phyloP scores from a whole-genome alignment of 2,329 filamentous ascomycete genomes.

The Aspergillus tamarii region DNA sequence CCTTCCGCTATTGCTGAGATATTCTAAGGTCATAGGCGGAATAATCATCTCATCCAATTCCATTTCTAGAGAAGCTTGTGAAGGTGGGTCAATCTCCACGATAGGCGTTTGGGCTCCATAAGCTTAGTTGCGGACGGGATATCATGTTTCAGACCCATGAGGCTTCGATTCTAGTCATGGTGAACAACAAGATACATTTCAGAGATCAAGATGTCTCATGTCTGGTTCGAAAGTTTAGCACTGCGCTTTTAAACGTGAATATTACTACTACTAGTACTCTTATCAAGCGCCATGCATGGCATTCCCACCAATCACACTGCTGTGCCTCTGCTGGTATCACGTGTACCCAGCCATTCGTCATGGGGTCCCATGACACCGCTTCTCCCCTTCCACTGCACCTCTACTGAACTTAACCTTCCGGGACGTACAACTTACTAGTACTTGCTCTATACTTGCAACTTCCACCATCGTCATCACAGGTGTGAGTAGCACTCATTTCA shows the following conservation, averaged over 20 bases:
- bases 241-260: neutral
- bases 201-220: neutral
- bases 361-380: constrained; percentile 20
- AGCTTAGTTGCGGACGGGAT: neutral
- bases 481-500: neutral
- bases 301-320: constrained; percentile 3
- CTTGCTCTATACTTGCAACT: neutral
- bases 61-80: neutral
- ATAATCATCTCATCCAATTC: neutral
- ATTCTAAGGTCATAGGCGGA: neutral
- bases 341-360: constrained; percentile 4
- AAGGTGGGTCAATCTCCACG: constrained; percentile 6
- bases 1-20: neutral
- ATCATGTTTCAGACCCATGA: neutral
- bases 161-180: neutral
- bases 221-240: neutral
- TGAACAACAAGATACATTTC: neutral
- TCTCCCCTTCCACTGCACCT: constrained; percentile 10
- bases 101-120: constrained; percentile 3
- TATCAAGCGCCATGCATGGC: constrained; percentile 8
- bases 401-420: too few species aligned
- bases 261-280: too few species aligned
- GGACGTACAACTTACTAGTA: neutral
- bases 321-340: neutral
- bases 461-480: neutral